These are phyloP conservation scores for Mycena vulgaris DNA, from an alignment of 768 basidiomycete species.

Conservation along the genomic window DNA sequence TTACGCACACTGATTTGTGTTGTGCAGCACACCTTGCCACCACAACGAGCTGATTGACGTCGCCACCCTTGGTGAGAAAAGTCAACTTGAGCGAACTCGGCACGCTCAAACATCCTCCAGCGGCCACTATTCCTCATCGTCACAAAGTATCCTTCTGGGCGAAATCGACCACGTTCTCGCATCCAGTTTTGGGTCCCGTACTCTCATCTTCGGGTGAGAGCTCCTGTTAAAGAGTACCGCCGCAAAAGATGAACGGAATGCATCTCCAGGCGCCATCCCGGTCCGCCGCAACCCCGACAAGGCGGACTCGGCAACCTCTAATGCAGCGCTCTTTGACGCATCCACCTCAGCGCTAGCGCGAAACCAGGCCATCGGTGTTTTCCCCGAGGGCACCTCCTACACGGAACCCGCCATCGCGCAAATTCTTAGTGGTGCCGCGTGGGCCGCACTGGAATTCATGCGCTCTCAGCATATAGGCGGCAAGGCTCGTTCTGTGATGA, in stretches of 20 bases:
- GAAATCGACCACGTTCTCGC: conserved; percentile 78
- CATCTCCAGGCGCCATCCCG: conserved; percentile 69
- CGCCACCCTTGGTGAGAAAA: conserved; percentile 56
- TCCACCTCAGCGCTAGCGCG: conserved; percentile 30
- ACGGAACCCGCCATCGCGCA: conserved; percentile 64
- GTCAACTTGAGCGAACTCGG: not conserved
- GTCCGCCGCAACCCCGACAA: conserved; percentile 74
- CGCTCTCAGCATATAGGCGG: conserved; percentile 46
- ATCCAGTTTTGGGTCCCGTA: conserved; percentile 66
- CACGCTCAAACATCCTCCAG: conserved; percentile 41
- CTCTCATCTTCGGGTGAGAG: conserved; percentile 65
- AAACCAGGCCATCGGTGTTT: conserved; percentile 70
- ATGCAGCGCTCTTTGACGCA: conserved; percentile 35
- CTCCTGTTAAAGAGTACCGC: not conserved
- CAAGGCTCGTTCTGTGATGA: conserved; percentile 50
- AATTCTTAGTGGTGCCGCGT: conserved; percentile 74
- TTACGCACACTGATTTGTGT: not conserved
- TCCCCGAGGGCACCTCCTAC: conserved; percentile 75
- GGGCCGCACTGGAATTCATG: conserved; percentile 81
- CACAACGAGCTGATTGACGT: conserved; percentile 81
- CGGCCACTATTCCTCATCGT: conserved; percentile 71
- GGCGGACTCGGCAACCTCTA: conserved; percentile 34
- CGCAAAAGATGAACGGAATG: not conserved
- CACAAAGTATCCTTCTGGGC: conserved; percentile 77
- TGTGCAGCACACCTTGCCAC: conserved; percentile 68